Conservation (phyloP, 2,329 filamentous ascomycete genomes). For the Cytospora schulzeri region DNA sequence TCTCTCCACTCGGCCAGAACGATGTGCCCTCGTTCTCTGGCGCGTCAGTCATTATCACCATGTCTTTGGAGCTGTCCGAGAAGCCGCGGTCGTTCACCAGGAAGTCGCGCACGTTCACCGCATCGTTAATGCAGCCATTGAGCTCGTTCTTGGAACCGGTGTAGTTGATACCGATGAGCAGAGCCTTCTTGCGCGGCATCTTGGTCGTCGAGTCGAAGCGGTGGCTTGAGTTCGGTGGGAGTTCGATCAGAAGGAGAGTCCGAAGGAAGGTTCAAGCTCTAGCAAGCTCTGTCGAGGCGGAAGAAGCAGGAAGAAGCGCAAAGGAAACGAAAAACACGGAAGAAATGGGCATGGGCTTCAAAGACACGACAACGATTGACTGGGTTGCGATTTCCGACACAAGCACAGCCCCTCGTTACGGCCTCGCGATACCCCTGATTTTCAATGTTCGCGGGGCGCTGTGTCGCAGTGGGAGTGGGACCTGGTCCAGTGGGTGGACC, state of each 20-base stretch:
- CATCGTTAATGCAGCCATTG: constrained; percentile 54
- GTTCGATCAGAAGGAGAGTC: background rate
- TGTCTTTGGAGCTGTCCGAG: constrained; percentile 36
- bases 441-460: background rate
- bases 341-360: background rate
- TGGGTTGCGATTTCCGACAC: background rate
- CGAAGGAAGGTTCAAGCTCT: background rate
- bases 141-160: constrained; percentile 58
- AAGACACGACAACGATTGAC: background rate
- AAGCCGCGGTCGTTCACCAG: constrained; percentile 42
- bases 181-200: constrained; percentile 39
- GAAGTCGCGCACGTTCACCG: constrained; percentile 40
- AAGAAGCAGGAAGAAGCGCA: background rate
- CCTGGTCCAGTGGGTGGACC: background rate
- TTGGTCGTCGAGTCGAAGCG: background rate
- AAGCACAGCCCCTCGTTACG: background rate
- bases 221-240: background rate
- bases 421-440: background rate
- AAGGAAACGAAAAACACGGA: background rate
- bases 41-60: constrained; percentile 41
- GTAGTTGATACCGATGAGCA: constrained; percentile 60
- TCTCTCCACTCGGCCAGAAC: constrained; percentile 38
- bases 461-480: background rate
- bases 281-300: background rate
- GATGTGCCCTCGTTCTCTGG: constrained; percentile 38